Base-by-base conservation (phyloP, 2,329 filamentous ascomycete species). In the Biscogniauxia mediterranea region DNA sequence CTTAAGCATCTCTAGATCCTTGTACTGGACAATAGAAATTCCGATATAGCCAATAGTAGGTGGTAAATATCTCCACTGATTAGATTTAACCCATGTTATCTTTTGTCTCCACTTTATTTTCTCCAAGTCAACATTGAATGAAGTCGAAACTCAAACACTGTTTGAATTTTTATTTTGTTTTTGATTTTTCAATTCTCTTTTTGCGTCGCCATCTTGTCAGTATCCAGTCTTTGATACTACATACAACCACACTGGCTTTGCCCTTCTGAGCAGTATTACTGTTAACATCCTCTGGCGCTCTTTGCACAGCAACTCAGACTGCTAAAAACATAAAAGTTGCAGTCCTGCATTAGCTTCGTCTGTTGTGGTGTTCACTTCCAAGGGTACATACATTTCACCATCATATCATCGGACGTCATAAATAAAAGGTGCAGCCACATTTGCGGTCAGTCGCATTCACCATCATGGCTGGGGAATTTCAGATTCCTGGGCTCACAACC, bases 401-500 rank as follows among this genome's bases (percentile, higher is more conserved):
- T 15, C 38, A 46, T 13, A 15, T n/a, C 15, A 46, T 46, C 17
- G 6, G 1, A 32, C 28, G 11, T 9, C 7, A 2, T 9, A 46
- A 15, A 46, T 17, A 46, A 13, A 46, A 46, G 38, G 38, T n/a
- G 5, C 17, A n/a, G 38, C 38, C 38, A 11, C 38, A 46, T 46
- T 46, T 46, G 38, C 17, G 38, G 38, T 46, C 38, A 46, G 11
- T 32, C 11, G 7, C 28, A 32, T 19, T 51, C 15, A 2, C 56
- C 56, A 59, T 50, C 9, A 71, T 71, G 69, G 62, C 66, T 56
- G 60, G 58, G 19, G 56, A 56, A 17, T 63, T 69, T 57, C 64
- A 69, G 52, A 74, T 74, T 52, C 73, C 73, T 15, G 73, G 73
- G 28, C 64, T 74, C 25, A 65, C 64, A 55, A 66, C 66, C 9